Percentiles rank a stretch among this genome's conserved stretches.
phyloP scores from a whole-genome alignment of 352 stramenopile genomes.

The Plasmopara muralis region DNA sequence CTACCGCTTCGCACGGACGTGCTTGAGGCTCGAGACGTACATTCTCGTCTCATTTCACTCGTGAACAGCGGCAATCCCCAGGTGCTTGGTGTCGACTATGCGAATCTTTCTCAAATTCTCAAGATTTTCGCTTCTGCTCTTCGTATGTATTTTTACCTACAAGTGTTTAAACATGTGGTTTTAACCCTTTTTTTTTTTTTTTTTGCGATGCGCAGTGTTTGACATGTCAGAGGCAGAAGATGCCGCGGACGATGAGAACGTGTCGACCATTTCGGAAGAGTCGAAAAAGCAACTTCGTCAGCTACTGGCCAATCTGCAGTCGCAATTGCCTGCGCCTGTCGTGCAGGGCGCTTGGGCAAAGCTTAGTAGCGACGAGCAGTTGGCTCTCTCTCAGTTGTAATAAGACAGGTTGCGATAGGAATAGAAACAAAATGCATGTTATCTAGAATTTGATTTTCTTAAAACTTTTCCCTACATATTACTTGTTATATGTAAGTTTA shows the following conservation, averaged over 20 bases:
- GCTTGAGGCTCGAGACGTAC: slow-evolving; percentile 70
- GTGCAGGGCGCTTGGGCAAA: slow-evolving; percentile 65
- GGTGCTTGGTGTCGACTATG: slow-evolving; percentile 60
- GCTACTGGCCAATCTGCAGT: slow-evolving; percentile 60
- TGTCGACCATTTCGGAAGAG: slow-evolving; percentile 62
- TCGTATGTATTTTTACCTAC: slow-evolving; percentile 37
- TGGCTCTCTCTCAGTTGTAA: slow-evolving; percentile 61
- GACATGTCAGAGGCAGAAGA: slow-evolving; percentile 54
- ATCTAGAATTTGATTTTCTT: too few species aligned
- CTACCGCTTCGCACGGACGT: slow-evolving; percentile 73
- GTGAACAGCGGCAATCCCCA: slow-evolving; percentile 51
- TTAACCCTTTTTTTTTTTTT: slow-evolving; percentile 17
- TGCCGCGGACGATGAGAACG: slow-evolving; percentile 56
- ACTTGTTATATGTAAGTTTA: too few species aligned
- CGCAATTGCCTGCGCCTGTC: slow-evolving; percentile 47
- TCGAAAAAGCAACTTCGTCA: slow-evolving; percentile 48
- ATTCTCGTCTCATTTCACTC: slow-evolving; percentile 62
- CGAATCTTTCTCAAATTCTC: slow-evolving; percentile 55
- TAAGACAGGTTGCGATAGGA: slow-evolving; percentile 15
- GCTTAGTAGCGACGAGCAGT: slow-evolving; percentile 64
- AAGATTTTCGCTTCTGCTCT: slow-evolving; percentile 74
- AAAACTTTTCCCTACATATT: too few species aligned
- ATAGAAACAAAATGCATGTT: neutral
- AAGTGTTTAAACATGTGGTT: neutral
- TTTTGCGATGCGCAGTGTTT: slow-evolving; percentile 36